A percentile compares a stretch with the other conserved stretches of the same genome.
These are phyloP conservation scores for Aspergillus fischeri DNA, from an alignment of 2,329 filamentous ascomycete species.

Conservation along the genomic window DNA sequence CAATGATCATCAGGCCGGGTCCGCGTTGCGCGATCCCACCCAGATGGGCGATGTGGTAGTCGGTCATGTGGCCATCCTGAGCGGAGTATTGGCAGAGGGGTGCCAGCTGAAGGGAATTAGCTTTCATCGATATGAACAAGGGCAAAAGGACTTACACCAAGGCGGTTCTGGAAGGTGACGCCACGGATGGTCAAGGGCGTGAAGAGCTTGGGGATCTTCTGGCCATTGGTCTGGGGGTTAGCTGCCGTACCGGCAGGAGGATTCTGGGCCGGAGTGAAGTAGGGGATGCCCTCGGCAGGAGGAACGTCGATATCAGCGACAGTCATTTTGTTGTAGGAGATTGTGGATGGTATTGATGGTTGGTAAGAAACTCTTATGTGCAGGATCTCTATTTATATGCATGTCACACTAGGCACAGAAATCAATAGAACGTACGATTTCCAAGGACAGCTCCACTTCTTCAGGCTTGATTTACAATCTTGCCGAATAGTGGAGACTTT, in stretches of 20 bases:
- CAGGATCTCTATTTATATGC: neutral
- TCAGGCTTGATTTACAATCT: neutral
- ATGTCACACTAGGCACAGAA: neutral
- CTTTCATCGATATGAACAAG: neutral
- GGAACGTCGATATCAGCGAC: conserved; percentile 32
- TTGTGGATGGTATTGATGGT: neutral
- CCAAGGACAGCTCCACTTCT: neutral
- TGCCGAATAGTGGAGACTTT: neutral
- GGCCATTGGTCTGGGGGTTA: conserved; percentile 38
- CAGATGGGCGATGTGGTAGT: conserved; percentile 79
- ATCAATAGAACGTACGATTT: neutral
- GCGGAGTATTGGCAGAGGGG: conserved; percentile 66
- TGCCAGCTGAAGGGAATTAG: conserved; percentile 41
- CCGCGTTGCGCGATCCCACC: conserved; percentile 75
- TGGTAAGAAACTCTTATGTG: neutral
- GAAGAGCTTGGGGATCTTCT: conserved; percentile 54
- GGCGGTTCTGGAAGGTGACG: conserved; percentile 55
- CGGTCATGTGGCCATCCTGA: conserved; percentile 67
- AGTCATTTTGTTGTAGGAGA: neutral
- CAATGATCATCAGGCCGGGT: conserved; percentile 68
- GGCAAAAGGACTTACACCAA: conserved; percentile 11
- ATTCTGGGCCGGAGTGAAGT: conserved; percentile 37
- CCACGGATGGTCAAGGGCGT: conserved; percentile 55
- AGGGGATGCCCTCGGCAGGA: conserved; percentile 39
- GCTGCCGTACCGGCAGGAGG: conserved; percentile 36